These are phyloP conservation scores for Pulveroboletus sp. DNA, from an alignment of 768 basidiomycete genomes.

Conservation along the genomic window DNA sequence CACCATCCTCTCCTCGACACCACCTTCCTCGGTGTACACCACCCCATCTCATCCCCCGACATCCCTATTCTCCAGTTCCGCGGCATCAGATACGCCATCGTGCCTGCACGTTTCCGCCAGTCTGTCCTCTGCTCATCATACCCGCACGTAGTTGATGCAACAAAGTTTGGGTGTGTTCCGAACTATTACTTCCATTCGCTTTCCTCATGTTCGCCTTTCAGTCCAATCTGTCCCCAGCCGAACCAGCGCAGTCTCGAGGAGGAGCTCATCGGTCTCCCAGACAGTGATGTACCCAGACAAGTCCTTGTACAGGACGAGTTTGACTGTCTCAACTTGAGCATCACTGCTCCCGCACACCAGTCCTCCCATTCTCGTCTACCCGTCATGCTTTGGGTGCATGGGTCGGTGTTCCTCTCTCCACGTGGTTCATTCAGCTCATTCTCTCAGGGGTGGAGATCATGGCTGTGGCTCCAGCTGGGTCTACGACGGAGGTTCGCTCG, in stretches of 20 bases:
- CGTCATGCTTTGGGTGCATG: slow-evolving; percentile 87
- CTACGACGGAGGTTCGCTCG: slow-evolving; percentile 70
- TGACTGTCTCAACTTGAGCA: slow-evolving; percentile 77
- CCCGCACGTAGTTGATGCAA: slow-evolving; percentile 57
- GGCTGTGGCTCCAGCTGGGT: slow-evolving; percentile 78
- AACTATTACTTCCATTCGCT: slow-evolving; percentile 5
- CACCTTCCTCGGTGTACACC: slow-evolving; percentile 64
- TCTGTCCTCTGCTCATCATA: slow-evolving; percentile 61
- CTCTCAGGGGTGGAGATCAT: slow-evolving; percentile 61
- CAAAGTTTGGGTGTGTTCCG: slow-evolving; percentile 59
- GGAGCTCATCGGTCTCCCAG: slow-evolving; percentile 56
- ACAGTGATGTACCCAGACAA: slow-evolving; percentile 52
- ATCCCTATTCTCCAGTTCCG: slow-evolving; percentile 65
- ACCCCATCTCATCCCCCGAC: slow-evolving; percentile 55
- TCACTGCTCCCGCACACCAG: slow-evolving; percentile 67
- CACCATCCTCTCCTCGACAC: slow-evolving; percentile 57
- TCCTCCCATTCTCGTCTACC: slow-evolving; percentile 54
- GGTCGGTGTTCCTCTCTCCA: slow-evolving; percentile 43
- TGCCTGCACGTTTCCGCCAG: slow-evolving; percentile 75
- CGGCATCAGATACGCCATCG: slow-evolving; percentile 74
- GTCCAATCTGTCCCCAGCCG: slow-evolving; percentile 75
- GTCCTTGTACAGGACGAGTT: slow-evolving; percentile 67
- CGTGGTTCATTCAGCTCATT: slow-evolving; percentile 18
- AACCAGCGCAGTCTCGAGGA: slow-evolving; percentile 52
- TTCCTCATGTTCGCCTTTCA: slow-evolving; percentile 26